Conservation (phyloP, 2,329 filamentous ascomycete species). For the Hymenoscyphus occultus region DNA sequence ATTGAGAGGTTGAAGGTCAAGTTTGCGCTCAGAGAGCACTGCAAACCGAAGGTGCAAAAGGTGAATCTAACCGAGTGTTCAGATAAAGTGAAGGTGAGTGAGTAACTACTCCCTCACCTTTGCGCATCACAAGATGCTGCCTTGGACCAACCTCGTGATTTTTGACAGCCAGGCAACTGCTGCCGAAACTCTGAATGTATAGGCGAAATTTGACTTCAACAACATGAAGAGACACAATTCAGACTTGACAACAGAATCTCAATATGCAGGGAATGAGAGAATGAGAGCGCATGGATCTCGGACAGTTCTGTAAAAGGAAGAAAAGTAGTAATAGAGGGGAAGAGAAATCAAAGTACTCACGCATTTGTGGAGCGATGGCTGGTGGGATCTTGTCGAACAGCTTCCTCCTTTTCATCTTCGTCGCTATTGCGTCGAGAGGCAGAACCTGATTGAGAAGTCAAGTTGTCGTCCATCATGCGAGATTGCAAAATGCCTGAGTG, state of each 20-base stretch:
- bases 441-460: conserved; percentile 82
- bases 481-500: conserved; percentile 60
- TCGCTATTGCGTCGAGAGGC: conserved; percentile 87
- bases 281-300: too few relatives aligned
- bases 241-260: background rate
- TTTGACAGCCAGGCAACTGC: background rate
- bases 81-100: background rate
- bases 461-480: conserved; percentile 57
- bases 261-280: background rate
- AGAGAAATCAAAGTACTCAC: conserved; percentile 56
- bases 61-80: background rate
- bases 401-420: conserved; percentile 80
- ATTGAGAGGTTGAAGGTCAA: background rate
- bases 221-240: background rate
- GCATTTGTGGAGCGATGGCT: conserved; percentile 71
- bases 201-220: conserved; percentile 1
- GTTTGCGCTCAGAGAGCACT: background rate
- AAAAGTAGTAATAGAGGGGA: background rate
- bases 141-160: background rate
- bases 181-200: background rate
- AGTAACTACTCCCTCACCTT: background rate
- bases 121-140: background rate
- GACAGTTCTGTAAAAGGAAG: background rate
- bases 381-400: conserved; percentile 65
- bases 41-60: background rate